Evolutionary conservation across 192 early-diverging fungal genomes (phyloP).

Genomic region (Backusella australiensis): DNA sequence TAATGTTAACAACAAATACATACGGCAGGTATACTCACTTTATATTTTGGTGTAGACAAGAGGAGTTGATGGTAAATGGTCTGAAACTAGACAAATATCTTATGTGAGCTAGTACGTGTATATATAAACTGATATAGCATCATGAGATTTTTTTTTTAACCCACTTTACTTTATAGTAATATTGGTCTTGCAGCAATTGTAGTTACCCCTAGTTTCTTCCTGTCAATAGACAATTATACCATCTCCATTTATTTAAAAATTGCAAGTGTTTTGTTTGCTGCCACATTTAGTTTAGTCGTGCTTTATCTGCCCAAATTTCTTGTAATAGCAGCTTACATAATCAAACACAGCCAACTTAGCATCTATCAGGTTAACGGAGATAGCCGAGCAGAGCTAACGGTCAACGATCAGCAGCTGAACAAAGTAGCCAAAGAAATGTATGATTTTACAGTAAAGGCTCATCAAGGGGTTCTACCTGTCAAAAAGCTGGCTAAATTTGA

Average conservation of each 20-base stretch:
- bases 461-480: conserved; percentile 28
- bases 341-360: not conserved
- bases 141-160: not conserved
- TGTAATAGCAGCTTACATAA: not conserved
- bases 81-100: conserved; percentile 45
- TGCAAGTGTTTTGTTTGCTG: conserved; percentile 9
- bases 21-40: conserved; percentile 5
- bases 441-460: conserved; percentile 12
- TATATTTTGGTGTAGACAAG: conserved; percentile 37
- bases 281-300: conserved; percentile 14
- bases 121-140: not conserved
- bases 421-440: conserved; percentile 11
- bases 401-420: not conserved
- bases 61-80: conserved; percentile 44
- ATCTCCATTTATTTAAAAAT: conserved; percentile 22
- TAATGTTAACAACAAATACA: conserved; percentile 19
- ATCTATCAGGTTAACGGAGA: not conserved
- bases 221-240: conserved; percentile 8
- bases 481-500: conserved; percentile 22
- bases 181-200: conserved; percentile 12
- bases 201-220: conserved; percentile 15
- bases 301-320: conserved; percentile 18
- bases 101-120: conserved; percentile 49
- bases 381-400: not conserved
- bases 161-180: conserved; percentile 10